Evolutionary conservation across 1,139 yeast genomes (phyloP).

Genomic region (Zygotorulaspora mrakii): DNA sequence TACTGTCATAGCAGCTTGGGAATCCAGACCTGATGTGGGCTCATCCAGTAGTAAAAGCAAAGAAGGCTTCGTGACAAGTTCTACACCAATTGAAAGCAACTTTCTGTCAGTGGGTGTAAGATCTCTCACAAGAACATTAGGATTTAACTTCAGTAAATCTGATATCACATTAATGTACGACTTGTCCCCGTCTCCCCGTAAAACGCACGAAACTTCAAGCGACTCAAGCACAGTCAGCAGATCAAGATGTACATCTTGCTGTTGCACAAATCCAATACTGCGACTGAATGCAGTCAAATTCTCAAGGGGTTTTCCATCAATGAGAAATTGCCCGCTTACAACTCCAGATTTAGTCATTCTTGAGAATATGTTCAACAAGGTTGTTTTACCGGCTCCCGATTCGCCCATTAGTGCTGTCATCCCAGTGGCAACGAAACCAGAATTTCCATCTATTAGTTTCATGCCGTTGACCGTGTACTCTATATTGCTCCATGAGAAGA

Average conservation of each 20-base stretch:
- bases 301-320: constrained; percentile 47
- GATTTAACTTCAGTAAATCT: constrained; percentile 39
- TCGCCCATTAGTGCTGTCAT: constrained; percentile 56
- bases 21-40: constrained; percentile 49
- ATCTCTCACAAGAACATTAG: constrained; percentile 43
- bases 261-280: constrained; percentile 58
- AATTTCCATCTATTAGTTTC: constrained; percentile 43
- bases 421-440: constrained; percentile 53
- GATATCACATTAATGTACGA: constrained; percentile 47
- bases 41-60: constrained; percentile 46
- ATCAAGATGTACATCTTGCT: constrained; percentile 52
- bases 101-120: constrained; percentile 43
- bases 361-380: constrained; percentile 50
- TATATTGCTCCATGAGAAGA: constrained; percentile 45
- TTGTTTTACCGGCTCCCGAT: constrained; percentile 62
- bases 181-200: constrained; percentile 48
- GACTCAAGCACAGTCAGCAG: constrained; percentile 52
- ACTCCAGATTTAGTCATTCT: constrained; percentile 50
- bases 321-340: constrained; percentile 53
- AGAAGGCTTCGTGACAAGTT: constrained; percentile 48
- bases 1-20: constrained; percentile 49
- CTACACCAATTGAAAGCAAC: constrained; percentile 52
- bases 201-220: constrained; percentile 47
- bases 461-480: constrained; percentile 43
- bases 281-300: constrained; percentile 45